Percentiles rank a stretch among this genome's conserved stretches.
phyloP scores from a whole-genome alignment of 768 basidiomycete species.

The Mycena leptocephala region DNA sequence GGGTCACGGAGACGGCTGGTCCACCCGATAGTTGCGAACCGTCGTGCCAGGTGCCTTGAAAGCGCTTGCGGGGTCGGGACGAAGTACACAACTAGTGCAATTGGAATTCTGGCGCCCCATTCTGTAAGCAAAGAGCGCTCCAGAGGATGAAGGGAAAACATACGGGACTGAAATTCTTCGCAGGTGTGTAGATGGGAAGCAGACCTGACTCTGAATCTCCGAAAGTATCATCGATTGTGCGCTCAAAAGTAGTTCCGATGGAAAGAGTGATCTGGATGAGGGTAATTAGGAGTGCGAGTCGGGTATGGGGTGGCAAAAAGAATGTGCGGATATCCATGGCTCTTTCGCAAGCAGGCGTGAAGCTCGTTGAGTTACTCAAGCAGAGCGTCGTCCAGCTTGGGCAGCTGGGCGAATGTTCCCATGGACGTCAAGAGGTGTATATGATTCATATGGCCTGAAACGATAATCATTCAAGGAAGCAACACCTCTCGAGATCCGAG shows the following conservation, averaged over 20 bases:
- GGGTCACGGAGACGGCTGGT: slow-evolving; percentile 5
- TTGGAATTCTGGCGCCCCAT: not conserved
- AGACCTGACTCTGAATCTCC: slow-evolving; percentile 16
- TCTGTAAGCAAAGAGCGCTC: not conserved
- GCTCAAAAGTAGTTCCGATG: not conserved
- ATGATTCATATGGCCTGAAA: too few relatives aligned
- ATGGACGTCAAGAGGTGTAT: too few relatives aligned
- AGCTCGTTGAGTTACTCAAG: not conserved
- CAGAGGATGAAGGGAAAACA: not conserved
- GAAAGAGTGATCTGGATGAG: not conserved
- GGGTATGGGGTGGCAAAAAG: not conserved
- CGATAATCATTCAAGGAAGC: too few relatives aligned
- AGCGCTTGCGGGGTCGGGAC: slow-evolving; percentile 2
- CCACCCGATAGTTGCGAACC: slow-evolving; percentile 15
- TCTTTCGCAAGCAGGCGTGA: not conserved
- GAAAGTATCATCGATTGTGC: slow-evolving; percentile 24
- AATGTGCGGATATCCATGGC: not conserved
- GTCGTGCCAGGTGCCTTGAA: slow-evolving; percentile 31
- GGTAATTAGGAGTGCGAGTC: not conserved
- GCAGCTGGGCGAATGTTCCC: too few relatives aligned
- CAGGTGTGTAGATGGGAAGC: slow-evolving; percentile 16
- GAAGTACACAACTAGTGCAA: not conserved
- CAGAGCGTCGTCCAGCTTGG: too few relatives aligned
- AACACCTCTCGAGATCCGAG: too few relatives aligned
- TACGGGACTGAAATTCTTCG: slow-evolving; percentile 2